Conservation (phyloP, 257 asterid genomes). For the Nicotiana paniculata region DNA sequence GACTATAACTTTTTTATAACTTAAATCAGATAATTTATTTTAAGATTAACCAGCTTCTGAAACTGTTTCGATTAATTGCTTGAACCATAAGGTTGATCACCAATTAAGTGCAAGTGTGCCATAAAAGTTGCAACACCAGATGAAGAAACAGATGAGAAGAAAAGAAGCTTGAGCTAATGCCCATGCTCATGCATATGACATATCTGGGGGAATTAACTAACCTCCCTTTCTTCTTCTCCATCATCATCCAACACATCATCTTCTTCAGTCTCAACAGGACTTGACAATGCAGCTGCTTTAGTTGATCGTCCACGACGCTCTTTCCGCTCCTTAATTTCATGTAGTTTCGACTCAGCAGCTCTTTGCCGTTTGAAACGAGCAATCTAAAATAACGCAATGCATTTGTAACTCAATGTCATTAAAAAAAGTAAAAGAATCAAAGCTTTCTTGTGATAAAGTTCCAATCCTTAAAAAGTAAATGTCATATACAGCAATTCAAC, state of each 20-base stretch:
- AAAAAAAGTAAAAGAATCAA: background rate
- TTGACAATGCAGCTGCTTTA: conserved; percentile 84
- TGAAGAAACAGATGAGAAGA: background rate
- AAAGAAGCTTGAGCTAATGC: background rate
- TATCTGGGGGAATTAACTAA: conserved; percentile 20
- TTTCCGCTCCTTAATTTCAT: conserved; percentile 79
- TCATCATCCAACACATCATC: conserved; percentile 82
- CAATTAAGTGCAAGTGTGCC: background rate
- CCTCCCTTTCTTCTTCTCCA: conserved; percentile 99
- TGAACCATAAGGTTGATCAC: background rate
- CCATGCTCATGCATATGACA: background rate
- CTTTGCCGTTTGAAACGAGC: conserved; percentile 79
- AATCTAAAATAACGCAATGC: conserved; percentile 41
- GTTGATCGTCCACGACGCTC: conserved; percentile 96
- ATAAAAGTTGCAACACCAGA: background rate
- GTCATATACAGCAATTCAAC: background rate
- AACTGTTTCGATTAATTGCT: background rate
- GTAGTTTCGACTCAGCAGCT: conserved; percentile 81
- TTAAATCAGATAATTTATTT: background rate
- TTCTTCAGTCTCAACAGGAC: conserved; percentile 67
- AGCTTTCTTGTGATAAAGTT: background rate
- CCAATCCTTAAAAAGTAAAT: background rate
- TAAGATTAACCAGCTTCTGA: background rate
- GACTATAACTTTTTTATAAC: background rate
- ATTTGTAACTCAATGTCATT: background rate